phyloP scores from a whole-genome alignment of 495 filamentous ascomycete genomes.

The Symbiotaphrina buchneri region DNA sequence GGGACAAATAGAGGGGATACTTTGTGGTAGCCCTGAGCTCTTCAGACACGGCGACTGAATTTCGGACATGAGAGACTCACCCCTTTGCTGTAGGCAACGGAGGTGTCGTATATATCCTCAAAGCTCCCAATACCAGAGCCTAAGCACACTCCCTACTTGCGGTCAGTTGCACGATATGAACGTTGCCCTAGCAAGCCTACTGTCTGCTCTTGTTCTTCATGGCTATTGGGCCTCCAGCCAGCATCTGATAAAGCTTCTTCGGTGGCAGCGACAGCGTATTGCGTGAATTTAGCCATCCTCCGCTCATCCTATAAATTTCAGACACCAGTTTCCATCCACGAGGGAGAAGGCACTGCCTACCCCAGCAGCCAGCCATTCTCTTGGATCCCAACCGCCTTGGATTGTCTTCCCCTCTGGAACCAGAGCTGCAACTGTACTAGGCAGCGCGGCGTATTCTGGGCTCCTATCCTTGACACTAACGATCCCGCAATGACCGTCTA shows the following conservation, averaged over 20 bases:
- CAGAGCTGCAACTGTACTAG: conserved; percentile 64
- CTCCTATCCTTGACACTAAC: conserved; percentile 38
- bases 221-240: conserved; percentile 42
- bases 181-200: conserved; percentile 19
- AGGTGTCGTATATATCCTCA: conserved; percentile 69
- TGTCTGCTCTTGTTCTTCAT: conserved; percentile 40
- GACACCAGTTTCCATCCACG: not conserved
- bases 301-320: conserved; percentile 36
- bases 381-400: conserved; percentile 43
- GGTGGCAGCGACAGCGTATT: conserved; percentile 74
- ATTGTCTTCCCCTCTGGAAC: conserved; percentile 38
- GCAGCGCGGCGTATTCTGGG: conserved; percentile 39
- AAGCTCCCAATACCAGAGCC: conserved; percentile 95
- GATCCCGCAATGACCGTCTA: conserved; percentile 63
- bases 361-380: conserved; percentile 43
- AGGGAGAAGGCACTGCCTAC: conserved; percentile 17
- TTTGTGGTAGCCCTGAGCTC: conserved; percentile 58
- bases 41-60: too few relatives aligned
- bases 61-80: conserved; percentile 25
- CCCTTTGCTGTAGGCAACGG: conserved; percentile 48
- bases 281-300: conserved; percentile 76
- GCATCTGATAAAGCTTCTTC: conserved; percentile 76
- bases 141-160: conserved; percentile 51
- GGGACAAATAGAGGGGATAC: conserved; percentile 86
- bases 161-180: not conserved